Evolutionary conservation across 192 early-diverging fungal genomes (phyloP).

Genomic region (Coemansia sp.): DNA sequence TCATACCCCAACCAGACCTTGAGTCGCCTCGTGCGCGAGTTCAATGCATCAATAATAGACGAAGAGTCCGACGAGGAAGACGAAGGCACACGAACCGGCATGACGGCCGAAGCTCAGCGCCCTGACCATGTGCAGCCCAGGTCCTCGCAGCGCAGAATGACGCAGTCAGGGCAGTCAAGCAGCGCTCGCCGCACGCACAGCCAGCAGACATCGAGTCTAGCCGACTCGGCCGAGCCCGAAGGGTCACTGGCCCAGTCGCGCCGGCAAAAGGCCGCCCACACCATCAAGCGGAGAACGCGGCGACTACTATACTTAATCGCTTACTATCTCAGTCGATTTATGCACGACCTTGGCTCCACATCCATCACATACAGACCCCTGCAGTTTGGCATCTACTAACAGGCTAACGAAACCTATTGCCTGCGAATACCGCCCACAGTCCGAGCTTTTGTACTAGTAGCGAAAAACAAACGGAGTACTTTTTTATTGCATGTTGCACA

Average conservation of each 20-base stretch:
- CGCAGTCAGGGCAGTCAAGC: background rate
- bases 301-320: conserved; percentile 20
- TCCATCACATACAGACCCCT: conserved; percentile 19
- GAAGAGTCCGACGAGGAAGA: conserved; percentile 23
- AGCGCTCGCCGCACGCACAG: background rate
- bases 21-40: conserved; percentile 29
- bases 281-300: conserved; percentile 9
- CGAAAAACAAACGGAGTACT: too few relatives aligned
- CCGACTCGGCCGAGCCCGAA: background rate
- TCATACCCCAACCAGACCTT: conserved; percentile 9
- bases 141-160: background rate
- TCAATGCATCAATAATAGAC: conserved; percentile 25
- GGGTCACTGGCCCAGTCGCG: conserved; percentile 9
- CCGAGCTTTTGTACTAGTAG: too few relatives aligned
- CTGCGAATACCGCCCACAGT: background rate
- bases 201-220: background rate
- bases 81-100: conserved; percentile 3
- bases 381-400: conserved; percentile 22
- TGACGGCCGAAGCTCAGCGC: conserved; percentile 1
- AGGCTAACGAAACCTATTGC: background rate
- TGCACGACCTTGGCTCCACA: conserved; percentile 16
- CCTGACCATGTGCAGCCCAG: background rate
- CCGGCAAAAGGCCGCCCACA: conserved; percentile 3
- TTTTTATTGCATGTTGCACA: too few relatives aligned
- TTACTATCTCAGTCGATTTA: conserved; percentile 17